Conservation (phyloP, 768 basidiomycete species). For the Mycena alexandri region DNA sequence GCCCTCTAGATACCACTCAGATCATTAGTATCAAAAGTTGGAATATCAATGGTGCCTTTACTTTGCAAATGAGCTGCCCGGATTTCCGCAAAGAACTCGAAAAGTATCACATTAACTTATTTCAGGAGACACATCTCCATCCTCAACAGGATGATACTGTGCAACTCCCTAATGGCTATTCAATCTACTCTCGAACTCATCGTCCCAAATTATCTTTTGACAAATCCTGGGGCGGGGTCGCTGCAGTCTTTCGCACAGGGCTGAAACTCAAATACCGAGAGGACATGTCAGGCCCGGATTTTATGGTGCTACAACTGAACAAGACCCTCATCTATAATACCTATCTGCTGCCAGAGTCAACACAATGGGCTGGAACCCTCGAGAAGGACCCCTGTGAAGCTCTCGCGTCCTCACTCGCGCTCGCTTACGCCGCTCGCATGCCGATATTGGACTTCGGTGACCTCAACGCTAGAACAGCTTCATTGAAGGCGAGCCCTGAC, state of each 20-base stretch:
- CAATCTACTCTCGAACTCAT: not conserved
- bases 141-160: slow-evolving; percentile 2
- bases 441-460: not conserved
- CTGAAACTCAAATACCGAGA: not conserved
- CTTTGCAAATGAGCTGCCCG: not conserved
- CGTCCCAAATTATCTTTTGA: not conserved
- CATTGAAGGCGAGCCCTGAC: not conserved
- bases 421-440: not conserved
- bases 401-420: not conserved
- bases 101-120: not conserved
- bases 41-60: too few species aligned
- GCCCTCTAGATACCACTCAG: too few species aligned
- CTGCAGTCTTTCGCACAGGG: not conserved
- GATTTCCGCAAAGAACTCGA: not conserved
- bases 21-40: too few species aligned
- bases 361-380: not conserved
- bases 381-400: not conserved
- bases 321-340: not conserved
- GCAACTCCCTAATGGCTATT: slow-evolving; percentile 1
- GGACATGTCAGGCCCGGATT: slow-evolving; percentile 1
- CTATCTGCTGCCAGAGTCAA: not conserved
- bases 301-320: not conserved
- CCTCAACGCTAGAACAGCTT: not conserved
- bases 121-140: not conserved
- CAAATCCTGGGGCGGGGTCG: slow-evolving; percentile 14